A percentile compares a stretch with the other conserved stretches of the same genome.
Conservation (phyloP, 2,329 filamentous ascomycete genomes). For the Mycogone perniciosa region DNA sequence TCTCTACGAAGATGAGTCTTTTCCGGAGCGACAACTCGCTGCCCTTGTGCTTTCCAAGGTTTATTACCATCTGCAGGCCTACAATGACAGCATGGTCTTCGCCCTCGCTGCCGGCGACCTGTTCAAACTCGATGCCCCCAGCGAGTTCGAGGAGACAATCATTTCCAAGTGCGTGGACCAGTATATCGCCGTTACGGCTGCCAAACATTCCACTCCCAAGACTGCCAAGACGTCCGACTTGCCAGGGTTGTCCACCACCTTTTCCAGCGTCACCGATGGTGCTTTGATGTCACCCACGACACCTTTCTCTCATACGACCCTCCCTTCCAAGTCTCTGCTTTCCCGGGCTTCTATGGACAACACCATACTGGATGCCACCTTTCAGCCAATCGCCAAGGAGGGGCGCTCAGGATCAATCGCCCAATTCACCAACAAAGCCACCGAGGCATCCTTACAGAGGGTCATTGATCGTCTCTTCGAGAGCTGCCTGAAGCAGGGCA, state of each 20-base stretch:
- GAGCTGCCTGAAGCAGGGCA: conserved; percentile 75
- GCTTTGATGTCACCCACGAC: conserved; percentile 82
- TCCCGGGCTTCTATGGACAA: conserved; percentile 69
- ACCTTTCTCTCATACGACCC: conserved; percentile 86
- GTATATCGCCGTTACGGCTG: conserved; percentile 72
- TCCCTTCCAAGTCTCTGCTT: conserved; percentile 92
- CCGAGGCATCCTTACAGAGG: conserved; percentile 71
- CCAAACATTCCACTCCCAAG: conserved; percentile 42
- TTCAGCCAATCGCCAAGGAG: conserved; percentile 47
- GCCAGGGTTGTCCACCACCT: conserved; percentile 73
- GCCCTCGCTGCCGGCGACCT: conserved; percentile 90
- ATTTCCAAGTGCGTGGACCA: conserved; percentile 98
- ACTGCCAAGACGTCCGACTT: conserved; percentile 42
- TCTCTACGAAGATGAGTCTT: conserved; percentile 92
- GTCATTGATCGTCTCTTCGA: conserved; percentile 89
- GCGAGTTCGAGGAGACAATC: conserved; percentile 98
- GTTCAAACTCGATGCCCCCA: conserved; percentile 83
- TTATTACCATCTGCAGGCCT: conserved; percentile 97
- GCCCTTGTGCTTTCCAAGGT: conserved; percentile 95
- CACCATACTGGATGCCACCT: conserved; percentile 53
- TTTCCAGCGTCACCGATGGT: conserved; percentile 61
- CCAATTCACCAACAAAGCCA: conserved; percentile 60
- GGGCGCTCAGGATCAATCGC: conserved; percentile 55
- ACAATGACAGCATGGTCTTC: conserved; percentile 99
- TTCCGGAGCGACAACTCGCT: conserved; percentile 88